These are phyloP conservation scores for Pythium sp. DNA, from an alignment of 352 stramenopile genomes.

Conservation along the genomic window DNA sequence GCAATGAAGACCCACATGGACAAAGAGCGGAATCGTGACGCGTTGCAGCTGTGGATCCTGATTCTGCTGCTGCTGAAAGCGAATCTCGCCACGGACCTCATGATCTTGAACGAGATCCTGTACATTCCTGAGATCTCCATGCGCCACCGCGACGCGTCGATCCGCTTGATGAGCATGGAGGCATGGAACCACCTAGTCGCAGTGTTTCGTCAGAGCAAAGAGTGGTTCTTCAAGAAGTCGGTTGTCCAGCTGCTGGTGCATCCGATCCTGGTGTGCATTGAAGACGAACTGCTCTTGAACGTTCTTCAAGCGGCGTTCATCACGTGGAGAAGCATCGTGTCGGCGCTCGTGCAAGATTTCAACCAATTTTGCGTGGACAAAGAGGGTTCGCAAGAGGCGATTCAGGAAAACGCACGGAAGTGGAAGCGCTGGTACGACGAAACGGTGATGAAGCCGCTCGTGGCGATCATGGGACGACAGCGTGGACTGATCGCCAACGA, in stretches of 20 bases:
- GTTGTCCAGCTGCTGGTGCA: slow-evolving; percentile 46
- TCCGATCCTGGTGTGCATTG: slow-evolving; percentile 42
- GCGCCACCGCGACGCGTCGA: slow-evolving; percentile 37
- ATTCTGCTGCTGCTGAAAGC: slow-evolving; percentile 43
- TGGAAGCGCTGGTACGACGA: slow-evolving; percentile 67
- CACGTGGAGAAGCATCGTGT: slow-evolving; percentile 46
- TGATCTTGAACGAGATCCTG: slow-evolving; percentile 46
- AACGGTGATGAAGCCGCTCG: slow-evolving; percentile 33
- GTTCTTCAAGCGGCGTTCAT: slow-evolving; percentile 47
- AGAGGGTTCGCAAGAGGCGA: slow-evolving; percentile 18
- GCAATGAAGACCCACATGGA: slow-evolving; percentile 56
- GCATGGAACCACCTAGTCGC: slow-evolving; percentile 44
- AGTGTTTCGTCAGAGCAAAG: slow-evolving; percentile 41
- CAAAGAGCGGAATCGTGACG: slow-evolving; percentile 35
- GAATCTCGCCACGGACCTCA: slow-evolving; percentile 36
- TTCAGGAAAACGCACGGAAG: slow-evolving; percentile 34
- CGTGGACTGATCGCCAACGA: not conserved
- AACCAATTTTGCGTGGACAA: slow-evolving; percentile 34
- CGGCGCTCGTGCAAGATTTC: slow-evolving; percentile 46
- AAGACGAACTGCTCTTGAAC: slow-evolving; percentile 47
- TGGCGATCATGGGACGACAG: slow-evolving; percentile 16
- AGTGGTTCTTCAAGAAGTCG: slow-evolving; percentile 62
- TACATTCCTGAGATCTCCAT: slow-evolving; percentile 57
- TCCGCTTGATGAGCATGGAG: slow-evolving; percentile 52
- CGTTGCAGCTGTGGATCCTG: slow-evolving; percentile 55